Percentiles rank a stretch among this genome's conserved stretches.
phyloP scores from a whole-genome alignment of 805 yeast species.

The Candida sphagnicola region DNA sequence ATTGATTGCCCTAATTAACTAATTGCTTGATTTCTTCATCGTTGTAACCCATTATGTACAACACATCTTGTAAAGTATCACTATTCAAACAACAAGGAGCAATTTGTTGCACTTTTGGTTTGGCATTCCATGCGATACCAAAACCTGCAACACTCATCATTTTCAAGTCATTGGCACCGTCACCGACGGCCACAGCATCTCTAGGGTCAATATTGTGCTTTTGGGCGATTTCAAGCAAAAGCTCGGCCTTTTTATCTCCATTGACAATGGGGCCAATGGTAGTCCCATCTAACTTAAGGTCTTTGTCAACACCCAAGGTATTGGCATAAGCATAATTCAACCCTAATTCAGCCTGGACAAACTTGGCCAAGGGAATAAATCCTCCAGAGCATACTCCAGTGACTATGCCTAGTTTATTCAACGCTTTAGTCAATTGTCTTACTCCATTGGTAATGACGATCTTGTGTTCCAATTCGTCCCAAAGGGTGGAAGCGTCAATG shows the following conservation, averaged over 20 bases:
- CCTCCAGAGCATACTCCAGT: constrained; percentile 95
- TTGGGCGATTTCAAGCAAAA: constrained; percentile 58
- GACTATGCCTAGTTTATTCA: constrained; percentile 59
- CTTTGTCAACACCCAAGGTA: constrained; percentile 40
- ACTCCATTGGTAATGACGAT: constrained; percentile 86
- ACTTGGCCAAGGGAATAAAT: constrained; percentile 80
- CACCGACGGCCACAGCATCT: constrained; percentile 82
- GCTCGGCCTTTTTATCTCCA: constrained; percentile 75
- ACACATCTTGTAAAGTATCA: constrained; percentile 64
- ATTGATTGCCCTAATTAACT: background rate
- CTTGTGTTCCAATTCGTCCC: constrained; percentile 72
- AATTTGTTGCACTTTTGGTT: constrained; percentile 78
- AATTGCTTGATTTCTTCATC: constrained; percentile 46
- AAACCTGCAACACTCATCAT: constrained; percentile 93
- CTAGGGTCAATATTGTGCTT: constrained; percentile 49
- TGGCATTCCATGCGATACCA: constrained; percentile 97
- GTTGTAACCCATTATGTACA: constrained; percentile 75
- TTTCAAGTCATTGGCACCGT: constrained; percentile 92
- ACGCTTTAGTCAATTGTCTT: constrained; percentile 56
- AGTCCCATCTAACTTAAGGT: constrained; percentile 64
- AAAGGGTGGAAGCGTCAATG: constrained; percentile 63
- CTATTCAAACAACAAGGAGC: constrained; percentile 86
- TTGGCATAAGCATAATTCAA: constrained; percentile 92
- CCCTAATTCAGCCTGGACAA: constrained; percentile 61
- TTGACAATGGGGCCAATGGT: constrained; percentile 82